Evolutionary conservation across 257 asterid species (phyloP).

Genomic region (Solanum rostratum): DNA sequence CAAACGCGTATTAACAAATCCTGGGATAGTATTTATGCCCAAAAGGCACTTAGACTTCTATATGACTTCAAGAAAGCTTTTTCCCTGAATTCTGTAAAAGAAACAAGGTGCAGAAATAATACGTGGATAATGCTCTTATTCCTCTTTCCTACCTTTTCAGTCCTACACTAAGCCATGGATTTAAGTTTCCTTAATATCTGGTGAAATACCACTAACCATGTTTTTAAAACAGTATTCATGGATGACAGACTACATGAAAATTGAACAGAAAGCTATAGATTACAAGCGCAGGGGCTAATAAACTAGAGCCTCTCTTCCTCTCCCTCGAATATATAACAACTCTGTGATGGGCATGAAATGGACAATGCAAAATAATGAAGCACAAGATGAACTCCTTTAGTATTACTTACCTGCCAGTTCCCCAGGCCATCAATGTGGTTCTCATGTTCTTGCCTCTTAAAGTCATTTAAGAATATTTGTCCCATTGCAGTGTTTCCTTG

Average conservation of each 20-base stretch:
- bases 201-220: not conserved
- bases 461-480: slow-evolving; percentile 27
- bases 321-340: not conserved
- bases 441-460: slow-evolving; percentile 27
- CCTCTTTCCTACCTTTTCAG: not conserved
- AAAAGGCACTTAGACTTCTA: not conserved
- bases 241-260: not conserved
- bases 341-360: not conserved
- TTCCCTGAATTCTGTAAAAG: not conserved
- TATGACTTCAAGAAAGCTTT: not conserved
- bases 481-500: slow-evolving; percentile 37
- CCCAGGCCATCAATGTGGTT: slow-evolving; percentile 31
- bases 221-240: not conserved
- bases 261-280: not conserved
- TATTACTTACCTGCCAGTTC: slow-evolving; percentile 58
- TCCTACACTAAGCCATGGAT: not conserved
- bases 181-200: not conserved
- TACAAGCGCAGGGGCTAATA: not conserved
- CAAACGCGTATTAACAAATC: not conserved
- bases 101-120: not conserved
- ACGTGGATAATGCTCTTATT: not conserved
- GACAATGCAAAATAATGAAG: not conserved
- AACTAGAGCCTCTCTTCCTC: not conserved
- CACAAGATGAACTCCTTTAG: not conserved
- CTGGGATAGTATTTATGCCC: not conserved